phyloP scores from a whole-genome alignment of 768 basidiomycete species.

The Pisolithus marmoratus region DNA sequence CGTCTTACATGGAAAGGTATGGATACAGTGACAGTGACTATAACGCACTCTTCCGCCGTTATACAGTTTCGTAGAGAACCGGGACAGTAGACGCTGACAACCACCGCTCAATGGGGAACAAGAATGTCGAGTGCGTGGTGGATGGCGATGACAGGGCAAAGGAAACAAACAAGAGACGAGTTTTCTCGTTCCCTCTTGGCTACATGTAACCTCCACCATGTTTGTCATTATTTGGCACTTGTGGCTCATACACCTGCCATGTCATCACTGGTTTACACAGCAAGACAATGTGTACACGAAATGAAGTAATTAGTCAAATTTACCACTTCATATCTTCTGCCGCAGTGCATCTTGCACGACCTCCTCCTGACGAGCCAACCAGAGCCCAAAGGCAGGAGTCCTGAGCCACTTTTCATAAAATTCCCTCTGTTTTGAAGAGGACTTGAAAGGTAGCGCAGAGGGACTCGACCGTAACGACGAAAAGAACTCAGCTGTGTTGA shows the following conservation, averaged over 20 bases:
- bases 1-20: constrained; percentile 31
- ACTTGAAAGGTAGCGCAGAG: constrained; percentile 69
- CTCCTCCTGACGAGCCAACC: constrained; percentile 73
- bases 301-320: background rate
- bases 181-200: constrained; percentile 1
- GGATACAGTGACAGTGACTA: constrained; percentile 27
- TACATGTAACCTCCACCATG: constrained; percentile 14
- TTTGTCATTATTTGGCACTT: constrained; percentile 20
- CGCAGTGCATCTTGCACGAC: constrained; percentile 56
- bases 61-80: constrained; percentile 20
- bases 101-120: constrained; percentile 5
- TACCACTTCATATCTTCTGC: constrained; percentile 8
- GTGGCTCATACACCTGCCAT: constrained; percentile 12
- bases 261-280: background rate
- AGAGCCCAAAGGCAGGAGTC: constrained; percentile 71
- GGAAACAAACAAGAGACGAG: constrained; percentile 8
- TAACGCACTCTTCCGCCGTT: constrained; percentile 12
- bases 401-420: constrained; percentile 78
- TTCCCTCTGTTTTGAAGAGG: constrained; percentile 53
- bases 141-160: constrained; percentile 6
- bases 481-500: constrained; percentile 64
- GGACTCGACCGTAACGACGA: constrained; percentile 67
- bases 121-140: constrained; percentile 1
- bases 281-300: background rate
- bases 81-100: constrained; percentile 12